A percentile compares a stretch with the other conserved stretches of the same genome.
These are phyloP conservation scores for Aechmea fasciata DNA, from an alignment of 176 grass and related monocot genomes.

Conservation along the genomic window DNA sequence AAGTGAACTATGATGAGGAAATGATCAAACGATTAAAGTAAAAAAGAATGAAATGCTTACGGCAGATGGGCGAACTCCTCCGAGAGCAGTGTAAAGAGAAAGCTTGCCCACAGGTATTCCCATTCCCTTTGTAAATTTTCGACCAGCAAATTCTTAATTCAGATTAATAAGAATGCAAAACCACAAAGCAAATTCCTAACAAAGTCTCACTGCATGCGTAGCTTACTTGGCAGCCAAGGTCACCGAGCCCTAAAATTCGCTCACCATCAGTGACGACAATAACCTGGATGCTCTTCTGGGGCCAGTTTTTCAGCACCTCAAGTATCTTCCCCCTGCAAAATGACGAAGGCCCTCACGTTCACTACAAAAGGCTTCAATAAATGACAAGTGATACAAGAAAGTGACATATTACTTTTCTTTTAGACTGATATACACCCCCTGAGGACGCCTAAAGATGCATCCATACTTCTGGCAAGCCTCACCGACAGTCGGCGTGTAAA, in stretches of 20 bases:
- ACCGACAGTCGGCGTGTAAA: constrained; percentile 91
- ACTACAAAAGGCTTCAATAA: background rate
- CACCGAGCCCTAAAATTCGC: constrained; percentile 89
- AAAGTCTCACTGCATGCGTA: background rate
- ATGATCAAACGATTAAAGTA: background rate
- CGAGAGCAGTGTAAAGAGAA: constrained; percentile 89
- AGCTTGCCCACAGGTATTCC: constrained; percentile 98
- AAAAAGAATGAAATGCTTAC: constrained; percentile 36
- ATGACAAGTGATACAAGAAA: background rate
- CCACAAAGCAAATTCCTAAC: too few species aligned
- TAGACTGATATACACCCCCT: constrained; percentile 86
- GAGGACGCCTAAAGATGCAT: constrained; percentile 68
- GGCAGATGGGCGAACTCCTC: constrained; percentile 89
- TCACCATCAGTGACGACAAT: constrained; percentile 95
- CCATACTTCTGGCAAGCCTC: constrained; percentile 98
- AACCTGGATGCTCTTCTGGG: constrained; percentile 90
- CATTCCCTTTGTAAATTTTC: constrained; percentile 63
- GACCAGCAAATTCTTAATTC: background rate
- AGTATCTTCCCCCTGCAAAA: constrained; percentile 70
- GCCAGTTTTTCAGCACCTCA: constrained; percentile 91
- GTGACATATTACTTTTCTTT: constrained; percentile 65
- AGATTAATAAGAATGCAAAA: background rate
- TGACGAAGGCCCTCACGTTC: constrained; percentile 14
- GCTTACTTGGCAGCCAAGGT: constrained; percentile 90
- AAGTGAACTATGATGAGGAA: background rate